These are phyloP conservation scores for Gliomastix tumulicola DNA, from an alignment of 2,329 filamentous ascomycete genomes.

Conservation along the genomic window DNA sequence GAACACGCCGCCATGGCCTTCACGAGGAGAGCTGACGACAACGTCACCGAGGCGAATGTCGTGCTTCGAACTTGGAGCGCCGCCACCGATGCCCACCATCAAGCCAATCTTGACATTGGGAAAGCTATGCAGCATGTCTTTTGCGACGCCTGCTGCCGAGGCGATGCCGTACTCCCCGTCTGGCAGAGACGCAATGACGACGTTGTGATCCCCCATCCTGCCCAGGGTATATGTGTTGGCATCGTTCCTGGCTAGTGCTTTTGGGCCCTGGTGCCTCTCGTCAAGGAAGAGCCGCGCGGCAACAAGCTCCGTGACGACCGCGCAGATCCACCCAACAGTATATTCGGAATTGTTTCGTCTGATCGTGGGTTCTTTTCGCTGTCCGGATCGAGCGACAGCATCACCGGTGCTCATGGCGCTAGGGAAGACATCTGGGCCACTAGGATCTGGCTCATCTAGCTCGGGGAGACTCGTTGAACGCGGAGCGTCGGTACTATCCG, in stretches of 20 bases:
- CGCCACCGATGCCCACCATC: conserved; percentile 25
- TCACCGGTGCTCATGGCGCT: too few relatives aligned
- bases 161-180: conserved; percentile 15
- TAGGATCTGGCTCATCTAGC: too few relatives aligned
- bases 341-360: too few relatives aligned
- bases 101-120: conserved; percentile 17
- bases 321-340: not conserved
- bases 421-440: too few relatives aligned
- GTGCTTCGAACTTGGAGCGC: conserved; percentile 17
- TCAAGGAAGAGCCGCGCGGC: not conserved
- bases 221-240: conserved; percentile 21
- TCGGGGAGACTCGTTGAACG: too few relatives aligned
- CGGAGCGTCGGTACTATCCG: too few relatives aligned
- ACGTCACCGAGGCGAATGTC: conserved; percentile 17
- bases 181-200: conserved; percentile 21
- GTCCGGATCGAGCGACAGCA: too few relatives aligned
- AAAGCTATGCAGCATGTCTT: conserved; percentile 18
- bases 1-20: not conserved
- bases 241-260: too few relatives aligned
- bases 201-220: conserved; percentile 20
- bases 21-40: conserved; percentile 7
- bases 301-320: not conserved
- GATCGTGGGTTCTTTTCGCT: too few relatives aligned
- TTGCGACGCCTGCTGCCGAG: conserved; percentile 15
- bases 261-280: too few relatives aligned